Evolutionary conservation across 345 rosid genomes (phyloP).

Genomic region (Eutrema japonicum): DNA sequence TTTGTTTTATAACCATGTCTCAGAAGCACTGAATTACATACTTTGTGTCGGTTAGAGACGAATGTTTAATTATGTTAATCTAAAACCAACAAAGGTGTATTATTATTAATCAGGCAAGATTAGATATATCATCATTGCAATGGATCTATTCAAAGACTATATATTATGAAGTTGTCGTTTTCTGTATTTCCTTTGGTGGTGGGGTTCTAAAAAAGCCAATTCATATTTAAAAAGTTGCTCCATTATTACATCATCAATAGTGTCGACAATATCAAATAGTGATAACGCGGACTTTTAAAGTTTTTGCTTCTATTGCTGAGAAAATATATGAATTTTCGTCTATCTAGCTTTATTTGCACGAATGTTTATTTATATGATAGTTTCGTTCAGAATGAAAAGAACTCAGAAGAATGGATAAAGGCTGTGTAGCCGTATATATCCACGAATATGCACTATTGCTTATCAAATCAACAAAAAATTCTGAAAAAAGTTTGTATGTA

Average conservation of each 20-base stretch:
- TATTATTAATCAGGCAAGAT: slow-evolving; percentile 5
- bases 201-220: slow-evolving; percentile 27
- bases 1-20: slow-evolving; percentile 1
- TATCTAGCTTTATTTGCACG: not conserved
- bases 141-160: slow-evolving; percentile 24
- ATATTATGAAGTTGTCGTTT: slow-evolving; percentile 29
- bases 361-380: slow-evolving; percentile 3
- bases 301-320: slow-evolving; percentile 6
- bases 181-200: slow-evolving; percentile 36
- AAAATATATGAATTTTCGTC: not conserved
- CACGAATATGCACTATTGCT: slow-evolving; percentile 15
- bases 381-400: slow-evolving; percentile 2
- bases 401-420: slow-evolving; percentile 6
- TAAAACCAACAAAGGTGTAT: slow-evolving; percentile 11
- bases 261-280: slow-evolving; percentile 35
- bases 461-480: slow-evolving; percentile 12
- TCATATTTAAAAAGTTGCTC: slow-evolving; percentile 21
- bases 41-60: slow-evolving; percentile 28
- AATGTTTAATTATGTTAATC: slow-evolving; percentile 13
- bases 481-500: slow-evolving; percentile 18
- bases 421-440: slow-evolving; percentile 23
- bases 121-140: slow-evolving; percentile 21
- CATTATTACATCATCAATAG: slow-evolving; percentile 30
- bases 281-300: slow-evolving; percentile 18
- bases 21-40: not conserved